Evolutionary conservation across 768 basidiomycete species (phyloP).

Genomic region (Lentinula detonsa): DNA sequence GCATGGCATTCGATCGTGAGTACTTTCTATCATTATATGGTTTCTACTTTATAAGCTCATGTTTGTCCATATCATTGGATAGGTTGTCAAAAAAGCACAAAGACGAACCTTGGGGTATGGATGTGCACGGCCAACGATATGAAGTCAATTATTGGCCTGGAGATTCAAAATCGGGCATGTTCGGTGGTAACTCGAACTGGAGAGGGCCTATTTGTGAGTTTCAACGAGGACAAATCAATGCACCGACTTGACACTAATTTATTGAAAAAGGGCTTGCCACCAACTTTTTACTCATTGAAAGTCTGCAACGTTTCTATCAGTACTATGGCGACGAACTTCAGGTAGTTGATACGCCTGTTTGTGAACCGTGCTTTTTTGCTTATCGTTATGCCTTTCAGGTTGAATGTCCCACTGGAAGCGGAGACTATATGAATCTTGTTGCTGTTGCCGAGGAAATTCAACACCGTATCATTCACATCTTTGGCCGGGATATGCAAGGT

Average conservation of each 20-base stretch:
- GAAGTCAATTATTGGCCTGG: slow-evolving; percentile 98
- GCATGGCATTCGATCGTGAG: slow-evolving; percentile 92
- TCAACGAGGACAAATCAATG: background rate
- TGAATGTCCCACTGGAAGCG: slow-evolving; percentile 94
- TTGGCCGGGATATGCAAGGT: slow-evolving; percentile 86
- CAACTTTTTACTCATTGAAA: slow-evolving; percentile 94
- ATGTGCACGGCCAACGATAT: slow-evolving; percentile 87
- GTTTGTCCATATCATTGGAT: slow-evolving; percentile 29
- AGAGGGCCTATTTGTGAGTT: slow-evolving; percentile 79
- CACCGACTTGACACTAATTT: background rate
- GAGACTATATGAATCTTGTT: slow-evolving; percentile 96
- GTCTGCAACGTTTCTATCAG: slow-evolving; percentile 94
- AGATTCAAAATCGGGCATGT: slow-evolving; percentile 96
- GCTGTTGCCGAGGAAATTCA: slow-evolving; percentile 96
- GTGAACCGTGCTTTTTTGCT: background rate
- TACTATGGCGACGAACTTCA: slow-evolving; percentile 93
- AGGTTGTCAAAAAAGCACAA: slow-evolving; percentile 80
- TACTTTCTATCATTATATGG: slow-evolving; percentile 10
- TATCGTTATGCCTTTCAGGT: slow-evolving; percentile 33
- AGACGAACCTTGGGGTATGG: slow-evolving; percentile 91
- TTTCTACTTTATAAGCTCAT: background rate
- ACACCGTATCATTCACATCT: slow-evolving; percentile 98
- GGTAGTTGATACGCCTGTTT: slow-evolving; percentile 20
- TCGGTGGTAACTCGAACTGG: slow-evolving; percentile 98
- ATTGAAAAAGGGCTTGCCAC: slow-evolving; percentile 81